phyloP scores from a whole-genome alignment of 805 yeast genomes.

The Clavispora phyllophila region DNA sequence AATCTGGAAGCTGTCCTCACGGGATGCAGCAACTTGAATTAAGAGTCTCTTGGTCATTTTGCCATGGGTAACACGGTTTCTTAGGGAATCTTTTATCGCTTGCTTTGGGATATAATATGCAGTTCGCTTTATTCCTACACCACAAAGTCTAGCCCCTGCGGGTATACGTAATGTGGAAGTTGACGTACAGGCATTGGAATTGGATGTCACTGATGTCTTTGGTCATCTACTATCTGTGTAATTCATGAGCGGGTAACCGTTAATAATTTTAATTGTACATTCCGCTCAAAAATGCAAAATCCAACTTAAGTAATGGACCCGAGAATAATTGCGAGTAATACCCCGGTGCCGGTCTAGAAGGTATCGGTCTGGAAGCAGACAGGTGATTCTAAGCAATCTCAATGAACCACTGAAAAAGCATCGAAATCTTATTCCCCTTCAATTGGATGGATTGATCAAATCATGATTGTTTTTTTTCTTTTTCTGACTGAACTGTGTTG shows the following conservation, averaged over 20 bases:
- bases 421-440: too few species aligned
- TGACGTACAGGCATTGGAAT: too few species aligned
- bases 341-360: background rate
- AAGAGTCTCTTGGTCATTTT: conserved; percentile 23
- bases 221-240: too few species aligned
- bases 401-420: too few species aligned
- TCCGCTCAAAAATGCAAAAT: too few species aligned
- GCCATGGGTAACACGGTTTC: background rate
- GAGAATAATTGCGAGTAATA: background rate
- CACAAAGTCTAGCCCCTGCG: background rate
- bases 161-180: background rate
- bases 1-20: conserved; percentile 19
- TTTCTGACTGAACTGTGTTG: background rate
- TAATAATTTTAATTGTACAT: too few species aligned
- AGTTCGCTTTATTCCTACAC: background rate
- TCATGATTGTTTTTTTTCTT: too few species aligned
- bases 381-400: too few species aligned
- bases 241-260: too few species aligned
- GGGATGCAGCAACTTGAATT: conserved; percentile 26
- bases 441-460: too few species aligned
- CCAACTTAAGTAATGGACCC: background rate
- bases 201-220: too few species aligned
- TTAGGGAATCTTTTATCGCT: background rate
- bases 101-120: background rate
- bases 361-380: too few species aligned